These are phyloP conservation scores for Fusarium cicatricum DNA, from an alignment of 2,329 filamentous ascomycete genomes.

Conservation along the genomic window DNA sequence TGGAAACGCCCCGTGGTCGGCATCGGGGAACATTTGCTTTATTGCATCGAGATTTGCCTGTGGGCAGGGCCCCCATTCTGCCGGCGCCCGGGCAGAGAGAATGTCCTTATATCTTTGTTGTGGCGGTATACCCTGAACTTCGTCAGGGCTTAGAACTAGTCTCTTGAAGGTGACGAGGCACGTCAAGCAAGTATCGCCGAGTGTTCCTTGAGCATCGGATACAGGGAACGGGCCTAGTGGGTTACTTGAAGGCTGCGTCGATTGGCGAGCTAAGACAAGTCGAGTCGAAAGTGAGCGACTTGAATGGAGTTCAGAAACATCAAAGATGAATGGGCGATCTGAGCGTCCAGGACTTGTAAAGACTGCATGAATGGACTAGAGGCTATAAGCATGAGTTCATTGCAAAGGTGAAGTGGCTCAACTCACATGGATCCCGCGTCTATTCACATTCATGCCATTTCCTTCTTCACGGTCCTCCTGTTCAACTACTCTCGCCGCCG, in stretches of 20 bases:
- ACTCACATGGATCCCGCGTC: constrained; percentile 51
- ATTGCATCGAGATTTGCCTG: constrained; percentile 56
- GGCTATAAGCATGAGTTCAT: background rate
- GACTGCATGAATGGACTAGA: constrained; percentile 64
- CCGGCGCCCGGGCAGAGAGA: constrained; percentile 47
- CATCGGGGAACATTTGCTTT: constrained; percentile 47
- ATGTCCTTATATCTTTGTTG: constrained; percentile 55
- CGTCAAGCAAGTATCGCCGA: constrained; percentile 57
- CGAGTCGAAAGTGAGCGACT: constrained; percentile 60
- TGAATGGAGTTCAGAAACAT: constrained; percentile 54
- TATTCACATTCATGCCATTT: constrained; percentile 16
- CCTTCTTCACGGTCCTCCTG: constrained; percentile 39
- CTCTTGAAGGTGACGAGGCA: constrained; percentile 63
- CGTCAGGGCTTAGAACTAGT: constrained; percentile 47
- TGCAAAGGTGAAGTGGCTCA: no score
- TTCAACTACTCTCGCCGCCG: constrained; percentile 47
- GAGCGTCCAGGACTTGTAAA: constrained; percentile 58
- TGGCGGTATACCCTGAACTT: constrained; percentile 51
- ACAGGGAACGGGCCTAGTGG: constrained; percentile 49
- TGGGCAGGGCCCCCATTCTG: constrained; percentile 56
- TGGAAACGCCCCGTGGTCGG: constrained; percentile 56
- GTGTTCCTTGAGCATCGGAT: constrained; percentile 50
- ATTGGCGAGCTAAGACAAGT: constrained; percentile 59
- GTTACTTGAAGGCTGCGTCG: constrained; percentile 50
- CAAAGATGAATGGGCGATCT: constrained; percentile 63